Percentiles rank a stretch among this genome's conserved stretches.
These are phyloP conservation scores for Saccharomycopsis synnaedendra DNA, from an alignment of 805 yeast species.

Conservation along the genomic window DNA sequence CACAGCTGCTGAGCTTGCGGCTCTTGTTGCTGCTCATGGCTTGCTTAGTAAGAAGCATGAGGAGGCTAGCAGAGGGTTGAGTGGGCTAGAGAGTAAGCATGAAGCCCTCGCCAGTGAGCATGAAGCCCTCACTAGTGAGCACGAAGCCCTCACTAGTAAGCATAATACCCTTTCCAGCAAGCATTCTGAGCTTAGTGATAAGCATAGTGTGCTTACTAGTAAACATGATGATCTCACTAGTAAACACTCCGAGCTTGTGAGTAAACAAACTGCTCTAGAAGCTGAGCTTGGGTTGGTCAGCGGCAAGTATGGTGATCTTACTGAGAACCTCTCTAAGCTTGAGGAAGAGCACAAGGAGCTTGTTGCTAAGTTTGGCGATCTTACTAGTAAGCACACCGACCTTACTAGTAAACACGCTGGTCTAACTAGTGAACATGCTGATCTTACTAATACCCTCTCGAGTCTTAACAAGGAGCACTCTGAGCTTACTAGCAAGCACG, in stretches of 20 bases:
- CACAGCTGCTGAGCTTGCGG: neutral
- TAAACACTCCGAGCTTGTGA: neutral
- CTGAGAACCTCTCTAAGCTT: too few species aligned
- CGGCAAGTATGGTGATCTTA: too few species aligned
- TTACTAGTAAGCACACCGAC: neutral
- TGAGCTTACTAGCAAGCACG: conserved; percentile 1
- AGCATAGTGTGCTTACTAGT: conserved; percentile 1
- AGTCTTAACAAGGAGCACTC: neutral
- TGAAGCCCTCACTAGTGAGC: neutral
- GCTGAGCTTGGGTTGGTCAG: too few species aligned
- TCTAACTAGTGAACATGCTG: neutral
- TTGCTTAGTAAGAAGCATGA: neutral
- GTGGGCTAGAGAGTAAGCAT: neutral
- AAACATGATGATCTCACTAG: neutral
- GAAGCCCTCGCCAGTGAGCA: neutral
- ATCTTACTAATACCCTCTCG: neutral
- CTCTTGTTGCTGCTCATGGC: neutral
- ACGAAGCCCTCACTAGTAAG: neutral
- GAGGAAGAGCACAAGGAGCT: neutral
- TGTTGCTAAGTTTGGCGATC: neutral
- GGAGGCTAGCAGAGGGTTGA: neutral
- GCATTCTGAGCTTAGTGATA: neutral
- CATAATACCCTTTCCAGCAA: neutral
- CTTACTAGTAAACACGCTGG: neutral
- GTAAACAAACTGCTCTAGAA: neutral